These are phyloP conservation scores for Botryotinia calthae DNA, from an alignment of 2,329 filamentous ascomycete species.

Conservation along the genomic window DNA sequence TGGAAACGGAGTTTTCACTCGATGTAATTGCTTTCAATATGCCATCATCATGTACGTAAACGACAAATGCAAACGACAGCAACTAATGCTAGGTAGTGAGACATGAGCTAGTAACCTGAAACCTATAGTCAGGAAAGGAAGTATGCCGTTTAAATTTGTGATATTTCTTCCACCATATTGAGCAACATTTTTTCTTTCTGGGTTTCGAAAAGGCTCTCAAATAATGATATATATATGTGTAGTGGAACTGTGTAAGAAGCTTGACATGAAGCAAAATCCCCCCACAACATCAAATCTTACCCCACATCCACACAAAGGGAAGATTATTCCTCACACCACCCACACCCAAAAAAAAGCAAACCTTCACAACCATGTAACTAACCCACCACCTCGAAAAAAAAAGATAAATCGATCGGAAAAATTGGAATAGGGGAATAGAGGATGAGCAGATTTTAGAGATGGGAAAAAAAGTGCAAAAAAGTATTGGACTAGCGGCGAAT, in stretches of 20 bases:
- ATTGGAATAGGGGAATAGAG: not conserved
- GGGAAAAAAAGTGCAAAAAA: not conserved
- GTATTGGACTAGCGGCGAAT: not conserved
- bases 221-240: not conserved
- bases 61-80: not conserved
- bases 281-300: not conserved
- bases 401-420: not conserved
- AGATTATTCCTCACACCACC: not conserved
- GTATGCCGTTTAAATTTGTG: not conserved
- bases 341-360: not conserved
- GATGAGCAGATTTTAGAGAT: not conserved
- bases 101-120: not conserved
- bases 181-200: rapidly evolving
- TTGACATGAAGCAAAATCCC: not conserved
- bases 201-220: not conserved
- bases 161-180: rapidly evolving
- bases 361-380: not conserved
- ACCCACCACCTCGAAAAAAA: not conserved
- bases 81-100: not conserved
- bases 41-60: not conserved
- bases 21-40: not conserved
- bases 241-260: too few relatives aligned
- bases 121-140: not conserved
- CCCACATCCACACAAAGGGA: not conserved
- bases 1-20: not conserved